A percentile compares a stretch with the other conserved stretches of the same genome.
Conservation (phyloP, 2,329 filamentous ascomycete genomes). For the Diaporthe sp. region DNA sequence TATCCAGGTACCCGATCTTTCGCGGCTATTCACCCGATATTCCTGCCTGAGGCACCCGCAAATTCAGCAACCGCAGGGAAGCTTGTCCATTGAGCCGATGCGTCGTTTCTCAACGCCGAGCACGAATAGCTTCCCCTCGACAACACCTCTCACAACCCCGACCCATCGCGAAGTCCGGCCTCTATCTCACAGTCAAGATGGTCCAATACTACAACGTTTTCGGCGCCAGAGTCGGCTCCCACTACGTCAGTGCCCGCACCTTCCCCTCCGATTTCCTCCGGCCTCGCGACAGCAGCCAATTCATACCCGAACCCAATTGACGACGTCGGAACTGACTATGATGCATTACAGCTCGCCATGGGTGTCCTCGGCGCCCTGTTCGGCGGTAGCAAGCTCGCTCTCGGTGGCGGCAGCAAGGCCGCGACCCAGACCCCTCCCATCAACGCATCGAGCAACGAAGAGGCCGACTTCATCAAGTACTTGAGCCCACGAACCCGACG, state of each 20-base stretch:
- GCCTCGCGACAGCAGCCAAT: conserved; percentile 1
- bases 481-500: conserved; percentile 46
- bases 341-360: conserved; percentile 66
- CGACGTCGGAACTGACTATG: conserved; percentile 45
- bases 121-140: conserved; percentile 44
- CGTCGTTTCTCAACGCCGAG: conserved; percentile 41
- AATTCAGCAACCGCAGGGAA: conserved; percentile 42
- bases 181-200: conserved; percentile 58
- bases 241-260: conserved; percentile 66
- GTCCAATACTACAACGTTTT: conserved; percentile 67
- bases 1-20: conserved; percentile 7
- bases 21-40: conserved; percentile 32
- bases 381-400: conserved; percentile 61
- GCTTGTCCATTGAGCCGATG: conserved; percentile 37
- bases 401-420: conserved; percentile 61
- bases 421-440: conserved; percentile 66
- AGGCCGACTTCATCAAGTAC: conserved; percentile 77
- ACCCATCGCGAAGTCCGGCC: conserved; percentile 45
- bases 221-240: conserved; percentile 72
- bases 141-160: conserved; percentile 48
- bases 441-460: conserved; percentile 73
- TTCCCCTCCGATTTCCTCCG: conserved; percentile 4
- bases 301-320: conserved; percentile 18
- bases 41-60: conserved; percentile 42
- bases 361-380: conserved; percentile 67